phyloP scores from a whole-genome alignment of 345 rosid genomes.

The Linum usitatissimum region DNA sequence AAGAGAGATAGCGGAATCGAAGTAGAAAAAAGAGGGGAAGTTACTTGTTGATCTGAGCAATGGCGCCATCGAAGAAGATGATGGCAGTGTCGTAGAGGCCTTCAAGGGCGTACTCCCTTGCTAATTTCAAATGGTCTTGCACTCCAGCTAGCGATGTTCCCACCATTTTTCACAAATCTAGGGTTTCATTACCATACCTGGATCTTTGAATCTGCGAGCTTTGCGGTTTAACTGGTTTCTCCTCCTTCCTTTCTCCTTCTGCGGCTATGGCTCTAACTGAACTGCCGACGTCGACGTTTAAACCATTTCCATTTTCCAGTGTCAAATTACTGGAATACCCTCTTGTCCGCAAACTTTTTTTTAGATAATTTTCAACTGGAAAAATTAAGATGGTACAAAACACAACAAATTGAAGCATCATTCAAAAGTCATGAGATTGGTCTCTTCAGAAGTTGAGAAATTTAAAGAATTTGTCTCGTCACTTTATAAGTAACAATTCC shows the following conservation, averaged over 20 bases:
- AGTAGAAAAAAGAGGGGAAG: neutral
- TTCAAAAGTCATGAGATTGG: too few relatives aligned
- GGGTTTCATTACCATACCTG: conserved; percentile 7
- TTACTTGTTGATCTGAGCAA: conserved; percentile 80
- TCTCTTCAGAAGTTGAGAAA: too few relatives aligned
- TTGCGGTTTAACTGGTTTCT: neutral
- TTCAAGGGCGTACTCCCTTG: conserved; percentile 87
- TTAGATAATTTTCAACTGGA: too few relatives aligned
- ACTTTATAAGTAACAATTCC: too few relatives aligned
- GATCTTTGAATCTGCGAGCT: conserved; percentile 5
- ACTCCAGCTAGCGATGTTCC: conserved; percentile 61
- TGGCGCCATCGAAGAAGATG: conserved; percentile 90
- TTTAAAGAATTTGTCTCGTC: too few relatives aligned
- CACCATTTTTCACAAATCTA: conserved; percentile 12
- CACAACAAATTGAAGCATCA: too few relatives aligned
- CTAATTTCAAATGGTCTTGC: conserved; percentile 94
- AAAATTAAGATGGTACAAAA: too few relatives aligned
- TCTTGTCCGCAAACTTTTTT: too few relatives aligned
- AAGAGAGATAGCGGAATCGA: neutral
- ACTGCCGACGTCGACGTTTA: conserved; percentile 47
- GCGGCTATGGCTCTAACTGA: neutral
- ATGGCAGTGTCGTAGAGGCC: conserved; percentile 88
- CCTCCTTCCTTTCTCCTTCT: neutral
- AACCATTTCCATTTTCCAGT: conserved; percentile 11
- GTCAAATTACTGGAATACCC: conserved; percentile 11